Evolutionary conservation across 139 green algal species (phyloP).

Genomic region (Edaphochlamys debaryana): DNA sequence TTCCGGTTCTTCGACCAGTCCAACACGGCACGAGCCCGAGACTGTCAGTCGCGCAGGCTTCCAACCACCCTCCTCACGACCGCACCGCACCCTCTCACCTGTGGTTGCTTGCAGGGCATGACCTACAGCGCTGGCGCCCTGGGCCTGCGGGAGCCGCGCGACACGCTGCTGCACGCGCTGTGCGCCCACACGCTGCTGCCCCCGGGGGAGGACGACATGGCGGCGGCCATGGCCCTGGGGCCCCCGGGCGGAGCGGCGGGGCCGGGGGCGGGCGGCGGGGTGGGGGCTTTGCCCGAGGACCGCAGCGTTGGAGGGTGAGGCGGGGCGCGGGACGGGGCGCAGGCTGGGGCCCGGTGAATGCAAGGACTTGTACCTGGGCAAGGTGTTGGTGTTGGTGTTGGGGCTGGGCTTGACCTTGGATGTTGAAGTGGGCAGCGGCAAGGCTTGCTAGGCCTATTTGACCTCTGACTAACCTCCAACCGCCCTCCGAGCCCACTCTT

Average conservation of each 20-base stretch:
- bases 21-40: no score
- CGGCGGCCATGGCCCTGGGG: not conserved
- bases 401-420: no score
- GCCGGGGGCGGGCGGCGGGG: not conserved
- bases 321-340: not conserved
- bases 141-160: slow-evolving; percentile 67
- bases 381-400: no score
- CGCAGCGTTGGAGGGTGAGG: slow-evolving; percentile 18
- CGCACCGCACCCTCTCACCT: not conserved
- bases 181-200: slow-evolving; percentile 75
- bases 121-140: slow-evolving; percentile 61
- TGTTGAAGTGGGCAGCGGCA: no score
- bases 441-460: no score
- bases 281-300: not conserved
- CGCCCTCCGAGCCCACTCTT: no score
- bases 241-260: not conserved
- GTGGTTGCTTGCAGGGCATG: slow-evolving; percentile 17
- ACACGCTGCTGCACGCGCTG: slow-evolving; percentile 80
- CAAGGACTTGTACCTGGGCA: no score
- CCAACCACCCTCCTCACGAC: not conserved
- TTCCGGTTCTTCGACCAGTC: no score
- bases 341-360: not conserved
- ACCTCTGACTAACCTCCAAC: no score
- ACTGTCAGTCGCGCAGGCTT: not conserved
- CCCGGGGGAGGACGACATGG: slow-evolving; percentile 19